Base-by-base conservation (phyloP, 441 rosid genomes). In the Mallotus japonicus region DNA sequence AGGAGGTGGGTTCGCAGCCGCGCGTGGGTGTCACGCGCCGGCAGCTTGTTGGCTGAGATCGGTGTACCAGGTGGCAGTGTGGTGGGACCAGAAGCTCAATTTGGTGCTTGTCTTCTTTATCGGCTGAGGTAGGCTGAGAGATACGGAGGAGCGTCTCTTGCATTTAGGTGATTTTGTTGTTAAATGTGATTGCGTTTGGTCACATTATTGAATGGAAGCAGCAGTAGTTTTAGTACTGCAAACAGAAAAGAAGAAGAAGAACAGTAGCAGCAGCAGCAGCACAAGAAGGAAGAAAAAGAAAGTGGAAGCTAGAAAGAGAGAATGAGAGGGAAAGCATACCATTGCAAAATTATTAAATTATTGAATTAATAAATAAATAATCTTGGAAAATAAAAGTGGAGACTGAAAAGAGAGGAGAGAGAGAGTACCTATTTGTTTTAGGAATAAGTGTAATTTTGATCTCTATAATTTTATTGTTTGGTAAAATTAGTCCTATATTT, bases 21-120 rank as follows among this genome's bases (percentile, higher is more conserved):
- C 62, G 74, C 46, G 82, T 75, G 74, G 83, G 83, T 0, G 76
- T 82, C 59, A 85, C 87, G 83, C 88, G 87, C 70, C 82, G 73
- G 24, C 59, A 10, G 75, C 17, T 64, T n/a, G 72, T 64, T 9
- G 72, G 67, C 44, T 65, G 80, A 32, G 76, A 69, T 46, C 69
- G 76, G 37, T 53, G 44, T 13, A 60, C 40, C 40, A 37, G 6
- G 40, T 37, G 65, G 44, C 47, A 42, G 32, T 11, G 24, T 12
- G 67, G 13, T 15, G 72, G 77, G 73, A 68, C 16, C 7, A 57
- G 32, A 22, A 61, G 72, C 15, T 46, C 24, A 19, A 24, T 24
- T 4, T 55, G 50, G 14, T 44, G 50, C 12, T 65, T 28, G 28
- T 63, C 51, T 22, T 70, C 50, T n/a, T 70, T 24, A 32, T 51